Base-by-base conservation (phyloP, 345 rosid species). In the Dipteronia sinensis region DNA sequence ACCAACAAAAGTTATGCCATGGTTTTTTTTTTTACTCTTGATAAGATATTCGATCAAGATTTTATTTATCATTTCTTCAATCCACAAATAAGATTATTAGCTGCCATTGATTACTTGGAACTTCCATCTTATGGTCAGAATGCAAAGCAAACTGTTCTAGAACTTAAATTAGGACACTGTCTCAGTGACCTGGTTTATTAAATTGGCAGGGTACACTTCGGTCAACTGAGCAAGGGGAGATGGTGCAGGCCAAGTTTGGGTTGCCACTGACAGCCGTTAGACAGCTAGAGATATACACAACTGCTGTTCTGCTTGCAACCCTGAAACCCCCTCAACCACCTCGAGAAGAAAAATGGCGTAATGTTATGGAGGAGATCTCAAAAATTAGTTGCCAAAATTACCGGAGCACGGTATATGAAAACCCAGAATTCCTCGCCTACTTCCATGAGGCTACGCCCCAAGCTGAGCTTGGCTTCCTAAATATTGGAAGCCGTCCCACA, bases 181-280 rank as follows among this genome's bases (percentile, higher is more conserved):
- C 69, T 66, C 20, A 44, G 34, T 73, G 73, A 64, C 58, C 62
- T 68, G 23, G 16, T 56, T 77, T 25, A 66, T 55, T 42, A 58
- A 65, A 72, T 77, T 81, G 83, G 66, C 86, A 93, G 98, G 98
- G 99, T 11, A 91, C 99, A 49, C 88, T 95, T 38, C 86, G 99
- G 68, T 95, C 99, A 5, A 95, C 99, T 12, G 99, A 95, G 85
- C 99, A 95, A 90, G 99, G 98, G 75, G 99, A 95, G 87, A 95
- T 95, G 99, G 98, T 95, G 76, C 98, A 95, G 79, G 99, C 99
- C 47, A 95, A 95, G 86, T 95, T 95, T 81, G 99, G 99, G 63
- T 85, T 95, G 81, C 94, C 99, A 34, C 93, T 86, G 75, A 93
- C 96, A 0, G 98, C 99, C 9, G 93, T 93, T 49, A 90, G 99